Percentiles rank a stretch among this genome's conserved stretches.
Conservation (phyloP, 2,329 filamentous ascomycete species). For the Botryotinia globosa region DNA sequence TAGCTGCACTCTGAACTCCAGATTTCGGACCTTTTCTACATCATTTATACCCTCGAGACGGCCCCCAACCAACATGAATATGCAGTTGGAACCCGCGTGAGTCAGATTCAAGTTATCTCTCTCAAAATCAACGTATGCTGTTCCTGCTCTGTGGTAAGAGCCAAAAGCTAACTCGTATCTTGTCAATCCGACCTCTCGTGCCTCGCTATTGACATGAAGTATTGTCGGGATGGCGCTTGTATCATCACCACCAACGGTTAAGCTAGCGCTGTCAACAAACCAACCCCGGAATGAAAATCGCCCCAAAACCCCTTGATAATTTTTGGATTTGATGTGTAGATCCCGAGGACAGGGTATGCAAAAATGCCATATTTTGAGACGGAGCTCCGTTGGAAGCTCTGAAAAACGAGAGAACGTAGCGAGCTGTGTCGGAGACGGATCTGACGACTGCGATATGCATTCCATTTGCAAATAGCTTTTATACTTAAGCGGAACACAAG, state of each 20-base stretch:
- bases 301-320: not conserved
- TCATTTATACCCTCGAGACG: slow-evolving; percentile 22
- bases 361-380: slow-evolving; percentile 30
- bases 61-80: slow-evolving; percentile 28
- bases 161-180: slow-evolving; percentile 25
- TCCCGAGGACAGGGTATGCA: not conserved
- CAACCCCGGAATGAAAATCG: not conserved
- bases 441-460: not conserved
- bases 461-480: not conserved
- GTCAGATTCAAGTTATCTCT: slow-evolving; percentile 27
- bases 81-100: slow-evolving; percentile 12
- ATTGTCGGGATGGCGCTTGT: slow-evolving; percentile 22
- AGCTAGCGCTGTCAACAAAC: not conserved
- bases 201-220: slow-evolving; percentile 29
- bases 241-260: slow-evolving; percentile 3
- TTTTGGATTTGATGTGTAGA: not conserved
- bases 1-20: slow-evolving; percentile 23
- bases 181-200: slow-evolving; percentile 26
- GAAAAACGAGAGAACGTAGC: slow-evolving; percentile 27
- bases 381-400: slow-evolving; percentile 29
- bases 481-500: no score
- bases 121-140: slow-evolving; percentile 30
- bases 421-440: not conserved
- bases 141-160: slow-evolving; percentile 15
- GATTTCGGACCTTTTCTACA: slow-evolving; percentile 24